Conservation (phyloP, 164 flowering plant species). For the Litsea cubeba region DNA sequence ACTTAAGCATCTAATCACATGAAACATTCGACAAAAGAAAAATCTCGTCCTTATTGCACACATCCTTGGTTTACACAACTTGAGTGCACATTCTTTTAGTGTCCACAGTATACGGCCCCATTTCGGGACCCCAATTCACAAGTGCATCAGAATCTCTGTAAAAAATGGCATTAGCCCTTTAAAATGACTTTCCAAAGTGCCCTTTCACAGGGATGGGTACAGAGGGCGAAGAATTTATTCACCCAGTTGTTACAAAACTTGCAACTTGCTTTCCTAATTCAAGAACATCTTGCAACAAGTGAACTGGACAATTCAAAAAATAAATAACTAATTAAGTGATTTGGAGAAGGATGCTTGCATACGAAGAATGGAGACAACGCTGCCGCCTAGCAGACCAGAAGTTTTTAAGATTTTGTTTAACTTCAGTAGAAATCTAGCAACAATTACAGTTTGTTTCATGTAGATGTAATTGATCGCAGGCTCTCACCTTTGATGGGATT, state of each 20-base stretch:
- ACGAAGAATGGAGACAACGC: not conserved
- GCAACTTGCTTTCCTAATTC: not conserved
- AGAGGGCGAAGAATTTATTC: not conserved
- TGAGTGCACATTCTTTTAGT: no score
- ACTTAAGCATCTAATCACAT: no score
- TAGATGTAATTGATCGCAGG: no score
- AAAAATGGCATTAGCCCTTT: not conserved
- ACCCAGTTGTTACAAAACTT: not conserved
- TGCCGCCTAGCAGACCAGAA: not conserved
- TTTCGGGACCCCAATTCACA: no score
- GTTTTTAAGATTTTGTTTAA: not conserved
- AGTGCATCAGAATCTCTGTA: not conserved
- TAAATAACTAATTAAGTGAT: not conserved
- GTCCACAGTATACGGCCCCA: no score
- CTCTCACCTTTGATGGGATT: not conserved
- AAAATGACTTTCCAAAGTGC: not conserved
- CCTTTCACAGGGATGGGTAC: not conserved
- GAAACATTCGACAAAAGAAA: no score
- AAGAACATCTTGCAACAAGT: not conserved
- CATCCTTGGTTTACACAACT: no score
- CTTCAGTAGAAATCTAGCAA: not conserved
- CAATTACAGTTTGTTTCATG: not conserved
- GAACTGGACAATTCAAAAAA: not conserved
- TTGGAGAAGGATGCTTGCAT: not conserved
- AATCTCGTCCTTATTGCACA: no score